Percentiles rank a stretch among this genome's conserved stretches.
Evolutionary conservation across 2,329 filamentous ascomycete species (phyloP).

Genomic region (Aspergillus sp.): DNA sequence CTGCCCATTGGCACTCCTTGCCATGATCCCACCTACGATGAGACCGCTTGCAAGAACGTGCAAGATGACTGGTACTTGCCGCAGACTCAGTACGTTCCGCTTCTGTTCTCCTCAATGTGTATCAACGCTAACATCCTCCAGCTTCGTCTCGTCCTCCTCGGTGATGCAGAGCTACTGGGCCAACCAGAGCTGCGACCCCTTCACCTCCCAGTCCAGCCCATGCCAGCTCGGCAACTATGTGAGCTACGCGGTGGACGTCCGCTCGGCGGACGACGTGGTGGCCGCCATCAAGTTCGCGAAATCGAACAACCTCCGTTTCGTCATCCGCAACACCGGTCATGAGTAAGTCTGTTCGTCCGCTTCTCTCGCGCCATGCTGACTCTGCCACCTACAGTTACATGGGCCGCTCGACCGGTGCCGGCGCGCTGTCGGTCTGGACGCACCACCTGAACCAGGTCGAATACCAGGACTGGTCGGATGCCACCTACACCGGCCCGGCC

Average conservation of each 20-base stretch:
- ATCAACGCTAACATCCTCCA: slow-evolving; percentile 2
- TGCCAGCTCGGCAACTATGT: slow-evolving; percentile 31
- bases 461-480: slow-evolving; percentile 34
- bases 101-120: not conserved
- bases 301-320: slow-evolving; percentile 50
- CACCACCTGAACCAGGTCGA: slow-evolving; percentile 30
- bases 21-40: slow-evolving; percentile 28
- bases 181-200: slow-evolving; percentile 32
- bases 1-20: slow-evolving; percentile 38
- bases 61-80: slow-evolving; percentile 26
- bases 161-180: slow-evolving; percentile 32
- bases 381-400: slow-evolving; percentile 26
- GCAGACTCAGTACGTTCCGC: slow-evolving; percentile 21
- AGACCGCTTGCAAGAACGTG: slow-evolving; percentile 17
- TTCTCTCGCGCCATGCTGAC: not conserved
- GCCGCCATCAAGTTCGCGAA: slow-evolving; percentile 42
- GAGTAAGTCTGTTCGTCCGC: slow-evolving; percentile 22
- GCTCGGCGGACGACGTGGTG: slow-evolving; percentile 26
- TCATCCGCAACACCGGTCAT: slow-evolving; percentile 45
- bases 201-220: slow-evolving; percentile 18
- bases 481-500: slow-evolving; percentile 50
- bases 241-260: slow-evolving; percentile 35
- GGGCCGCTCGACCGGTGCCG: slow-evolving; percentile 61
- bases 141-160: slow-evolving; percentile 27
- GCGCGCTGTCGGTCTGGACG: slow-evolving; percentile 39